A percentile compares a stretch with the other conserved stretches of the same genome.
phyloP scores from a whole-genome alignment of 1,139 yeast genomes.

The Insectozyma bohioensis region DNA sequence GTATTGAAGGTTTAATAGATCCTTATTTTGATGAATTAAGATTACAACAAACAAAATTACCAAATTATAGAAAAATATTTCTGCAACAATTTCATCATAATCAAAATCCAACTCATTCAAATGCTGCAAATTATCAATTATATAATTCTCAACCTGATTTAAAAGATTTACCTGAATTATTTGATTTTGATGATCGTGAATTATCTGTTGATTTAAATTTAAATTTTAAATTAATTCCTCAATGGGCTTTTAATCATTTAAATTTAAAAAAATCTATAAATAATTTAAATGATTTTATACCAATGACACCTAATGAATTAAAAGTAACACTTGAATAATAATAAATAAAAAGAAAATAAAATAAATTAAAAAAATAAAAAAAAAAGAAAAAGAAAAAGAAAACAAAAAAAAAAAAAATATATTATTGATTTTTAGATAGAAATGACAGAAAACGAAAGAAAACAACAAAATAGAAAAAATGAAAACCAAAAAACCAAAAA shows the following conservation, averaged over 20 bases:
- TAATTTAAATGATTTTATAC: constrained; percentile 32
- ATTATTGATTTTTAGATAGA: too few relatives aligned
- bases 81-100: constrained; percentile 33
- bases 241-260: constrained; percentile 35
- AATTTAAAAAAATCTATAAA: constrained; percentile 24
- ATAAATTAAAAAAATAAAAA: background rate
- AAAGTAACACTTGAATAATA: constrained; percentile 34
- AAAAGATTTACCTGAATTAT: constrained; percentile 44
- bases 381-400: too few relatives aligned
- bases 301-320: constrained; percentile 35
- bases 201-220: constrained; percentile 39
- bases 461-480: too few relatives aligned
- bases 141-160: constrained; percentile 42
- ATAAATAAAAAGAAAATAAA: background rate
- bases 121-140: constrained; percentile 38
- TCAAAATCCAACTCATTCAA: constrained; percentile 13
- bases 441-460: too few relatives aligned
- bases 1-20: constrained; percentile 67
- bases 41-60: constrained; percentile 51
- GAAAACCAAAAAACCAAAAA: too few relatives aligned
- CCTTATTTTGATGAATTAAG: constrained; percentile 78
- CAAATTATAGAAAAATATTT: constrained; percentile 50
- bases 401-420: too few relatives aligned
- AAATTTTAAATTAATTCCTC: constrained; percentile 39
- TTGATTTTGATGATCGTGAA: constrained; percentile 52